Evolutionary conservation across 2,329 filamentous ascomycete genomes (phyloP), one percentile per base, ranked within the genome.

Genomic region (Conoideocrella luteorostrata): DNA sequence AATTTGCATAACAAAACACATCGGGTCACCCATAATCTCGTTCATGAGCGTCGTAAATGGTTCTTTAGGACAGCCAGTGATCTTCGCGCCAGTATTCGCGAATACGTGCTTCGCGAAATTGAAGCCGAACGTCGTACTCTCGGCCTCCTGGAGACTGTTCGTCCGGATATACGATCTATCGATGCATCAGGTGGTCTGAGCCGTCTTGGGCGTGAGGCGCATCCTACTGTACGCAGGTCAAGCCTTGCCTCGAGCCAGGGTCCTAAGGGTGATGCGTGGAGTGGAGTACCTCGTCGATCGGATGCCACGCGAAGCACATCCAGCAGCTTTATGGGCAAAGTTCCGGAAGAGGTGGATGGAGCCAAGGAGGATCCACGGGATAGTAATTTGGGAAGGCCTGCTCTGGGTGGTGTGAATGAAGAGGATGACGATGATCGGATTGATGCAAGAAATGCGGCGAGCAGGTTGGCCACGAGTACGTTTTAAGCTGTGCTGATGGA

Each of bases 181-280:
- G 93, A 98, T 65, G 75, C 85, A 29, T 90, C 86, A 6, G 93
- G 93, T 43, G 93, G 93, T 10, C 78, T 98, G 36, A 93, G 86
- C 57, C 80, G 93, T 33, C 75, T 98, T 26, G 93, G 93, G 33
- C 82, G 93, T 46, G 93, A 98, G 66, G 72, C 86, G 13, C 88
- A 95, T 61, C 91, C 93, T 3, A 69, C 82, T 5, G 64, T 70
- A 47, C 80, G 93, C 43, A 81, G 91, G 48, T 68, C 83, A 21
- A 91, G 81, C 63, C 67, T 96, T 52, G 86, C 87, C 13, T 86
- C 87, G 37, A 93, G 86, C 56, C 93, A 98, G 66, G 93, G 93
- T 0, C 91, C 93, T 39, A 95, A 95, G 69, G 93, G 93, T n/a
- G 93, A 98, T 64, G 85, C 93, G 13, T 98, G 93, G 93, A 95